These are phyloP conservation scores for Phanerodontia chrysosporium DNA, from an alignment of 768 basidiomycete species.

Conservation along the genomic window DNA sequence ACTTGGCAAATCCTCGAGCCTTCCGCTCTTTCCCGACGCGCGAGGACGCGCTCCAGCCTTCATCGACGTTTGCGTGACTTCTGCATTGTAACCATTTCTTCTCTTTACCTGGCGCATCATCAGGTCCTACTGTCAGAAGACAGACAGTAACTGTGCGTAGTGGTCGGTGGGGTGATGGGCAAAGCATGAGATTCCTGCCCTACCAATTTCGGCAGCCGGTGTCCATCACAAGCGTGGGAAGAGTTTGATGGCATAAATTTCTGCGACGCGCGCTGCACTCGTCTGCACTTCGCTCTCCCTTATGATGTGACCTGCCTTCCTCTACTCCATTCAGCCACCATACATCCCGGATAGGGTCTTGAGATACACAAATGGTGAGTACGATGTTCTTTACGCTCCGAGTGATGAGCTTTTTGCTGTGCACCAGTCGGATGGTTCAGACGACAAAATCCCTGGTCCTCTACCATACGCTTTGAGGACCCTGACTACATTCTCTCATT, in stretches of 20 bases:
- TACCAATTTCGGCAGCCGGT: not conserved
- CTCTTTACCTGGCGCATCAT: not conserved
- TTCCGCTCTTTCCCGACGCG: not conserved
- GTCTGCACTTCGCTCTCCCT: not conserved
- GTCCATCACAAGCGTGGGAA: not conserved
- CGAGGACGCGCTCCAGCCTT: not conserved
- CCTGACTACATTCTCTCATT: constrained; percentile 19
- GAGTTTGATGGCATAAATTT: not conserved
- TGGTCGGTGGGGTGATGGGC: not conserved
- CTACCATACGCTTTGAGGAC: constrained; percentile 26
- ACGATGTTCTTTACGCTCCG: not conserved
- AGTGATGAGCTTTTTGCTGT: constrained; percentile 27
- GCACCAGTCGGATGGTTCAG: constrained; percentile 27
- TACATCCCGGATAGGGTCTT: not conserved
- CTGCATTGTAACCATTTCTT: too few species aligned
- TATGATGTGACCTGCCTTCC: too few species aligned
- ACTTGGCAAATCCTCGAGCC: not conserved
- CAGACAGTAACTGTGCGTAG: too few species aligned
- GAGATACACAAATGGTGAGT: not conserved
- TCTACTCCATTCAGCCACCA: not conserved
- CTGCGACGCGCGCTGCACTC: not conserved
- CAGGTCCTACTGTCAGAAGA: too few species aligned
- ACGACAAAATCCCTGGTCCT: constrained; percentile 26
- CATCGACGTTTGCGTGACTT: too few species aligned
- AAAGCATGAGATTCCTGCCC: not conserved